Base-by-base conservation (phyloP, 148 eudicot species). In the Limonium bicolor region DNA sequence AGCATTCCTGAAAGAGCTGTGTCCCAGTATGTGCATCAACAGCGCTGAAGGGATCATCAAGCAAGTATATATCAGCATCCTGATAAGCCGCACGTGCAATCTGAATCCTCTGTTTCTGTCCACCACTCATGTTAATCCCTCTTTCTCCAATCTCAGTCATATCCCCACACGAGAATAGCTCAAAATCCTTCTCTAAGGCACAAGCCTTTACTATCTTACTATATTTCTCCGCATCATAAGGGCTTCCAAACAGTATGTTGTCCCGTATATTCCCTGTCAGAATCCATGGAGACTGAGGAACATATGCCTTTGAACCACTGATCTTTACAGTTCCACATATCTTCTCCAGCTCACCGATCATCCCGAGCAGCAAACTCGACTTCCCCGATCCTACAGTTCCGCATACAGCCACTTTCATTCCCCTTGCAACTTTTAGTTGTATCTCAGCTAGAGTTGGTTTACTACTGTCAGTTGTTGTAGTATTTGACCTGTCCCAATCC, bases 61-160 rank as follows among this genome's bases (percentile, higher is more conserved):
- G 88, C 56, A 92, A 66, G 67, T 92, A 92, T 29, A 85, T 81
- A 54, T 92, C 95, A 17, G 94, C 88, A 46, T 92, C 86, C 45
- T 92, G 83, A 50, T 92, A 92, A 6, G 69, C 99, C 7, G 99
- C 99, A 3, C 99, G 94, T 27, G 99, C 99, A 50, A 92, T 85
- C 66, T 90, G 99, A 54, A 90, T 90, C 58, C 99, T 73, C 58
- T 90, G 99, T 66, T 90, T 90, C 54, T 85, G 99, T 7, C 99
- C 99, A 7, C 99, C 99, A 11, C 99, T 92, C 99, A 92, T 92
- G 43, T 85, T 92, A 17, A 85, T 85, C 36, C 99, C 95, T 68
- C 95, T 62, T 56, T 92, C 99, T 19, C 99, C 99, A 8, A 92
- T 92, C 55, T 92, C 94, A 2, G 99, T 92, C 5, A 78, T 46